Conservation (phyloP, 2,329 filamentous ascomycete species). For the Pestalotiopsis sp. region DNA sequence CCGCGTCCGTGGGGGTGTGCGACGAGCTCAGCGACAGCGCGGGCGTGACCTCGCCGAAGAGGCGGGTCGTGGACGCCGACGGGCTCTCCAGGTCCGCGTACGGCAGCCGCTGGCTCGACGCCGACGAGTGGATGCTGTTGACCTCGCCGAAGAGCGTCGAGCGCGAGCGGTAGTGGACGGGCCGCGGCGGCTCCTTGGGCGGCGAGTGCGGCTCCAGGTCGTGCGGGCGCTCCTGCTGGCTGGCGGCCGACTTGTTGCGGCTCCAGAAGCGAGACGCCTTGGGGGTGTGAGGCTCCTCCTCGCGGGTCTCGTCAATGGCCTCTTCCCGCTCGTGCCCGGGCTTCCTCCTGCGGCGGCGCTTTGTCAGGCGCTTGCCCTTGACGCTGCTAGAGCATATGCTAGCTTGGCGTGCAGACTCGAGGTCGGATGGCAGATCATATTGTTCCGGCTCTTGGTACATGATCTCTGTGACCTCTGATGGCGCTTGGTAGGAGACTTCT, state of each 20-base stretch:
- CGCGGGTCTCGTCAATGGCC: conserved; percentile 17
- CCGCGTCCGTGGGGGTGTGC: conserved; percentile 31
- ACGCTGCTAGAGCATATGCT: conserved; percentile 34
- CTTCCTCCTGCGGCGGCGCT: conserved; percentile 35
- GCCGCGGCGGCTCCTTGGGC: conserved; percentile 22
- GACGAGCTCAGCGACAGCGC: conserved; percentile 34
- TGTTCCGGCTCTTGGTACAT: conserved; percentile 27
- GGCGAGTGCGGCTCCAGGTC: conserved; percentile 15
- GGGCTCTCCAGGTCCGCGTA: conserved; percentile 30
- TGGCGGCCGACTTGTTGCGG: conserved; percentile 28
- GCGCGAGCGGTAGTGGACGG: conserved; percentile 25
- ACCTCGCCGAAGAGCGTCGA: conserved; percentile 33
- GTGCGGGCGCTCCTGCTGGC: conserved; percentile 15
- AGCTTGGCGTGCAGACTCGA: conserved; percentile 35
- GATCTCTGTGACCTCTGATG: too few relatives aligned
- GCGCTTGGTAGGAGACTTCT: too few relatives aligned
- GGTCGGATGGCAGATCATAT: conserved; percentile 33
- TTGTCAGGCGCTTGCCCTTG: conserved; percentile 39
- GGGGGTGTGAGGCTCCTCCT: conserved; percentile 16
- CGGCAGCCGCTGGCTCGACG: conserved; percentile 20
- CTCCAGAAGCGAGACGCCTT: conserved; percentile 21
- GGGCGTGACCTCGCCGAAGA: conserved; percentile 25
- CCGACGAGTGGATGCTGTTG: conserved; percentile 23
- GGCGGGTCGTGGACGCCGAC: conserved; percentile 5
- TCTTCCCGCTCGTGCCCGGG: conserved; percentile 26